Conservation (phyloP, 2,329 filamentous ascomycete species). For the Xylaria sp. region DNA sequence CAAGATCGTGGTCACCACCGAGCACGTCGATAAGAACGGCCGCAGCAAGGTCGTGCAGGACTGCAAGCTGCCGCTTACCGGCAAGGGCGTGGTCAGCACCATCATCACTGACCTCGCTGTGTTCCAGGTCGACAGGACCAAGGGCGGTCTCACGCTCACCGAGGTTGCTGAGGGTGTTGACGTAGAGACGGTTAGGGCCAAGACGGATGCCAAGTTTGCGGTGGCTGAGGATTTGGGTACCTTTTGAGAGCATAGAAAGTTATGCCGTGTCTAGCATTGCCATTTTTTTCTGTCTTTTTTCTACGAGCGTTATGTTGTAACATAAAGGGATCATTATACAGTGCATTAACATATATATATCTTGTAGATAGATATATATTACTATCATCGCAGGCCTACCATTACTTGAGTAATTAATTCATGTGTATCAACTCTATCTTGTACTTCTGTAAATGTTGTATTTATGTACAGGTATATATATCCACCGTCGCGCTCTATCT, state of each 20-base stretch:
- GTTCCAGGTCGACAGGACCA: constrained; percentile 72
- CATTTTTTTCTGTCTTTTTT: not conserved
- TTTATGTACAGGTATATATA: constrained; percentile 25
- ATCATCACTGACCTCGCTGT: constrained; percentile 81
- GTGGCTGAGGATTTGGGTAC: constrained; percentile 68
- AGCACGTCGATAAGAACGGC: constrained; percentile 76
- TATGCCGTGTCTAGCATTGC: not conserved
- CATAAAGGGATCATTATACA: not conserved
- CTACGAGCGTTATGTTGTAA: not conserved
- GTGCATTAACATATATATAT: not conserved
- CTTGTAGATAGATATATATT: constrained; percentile 6
- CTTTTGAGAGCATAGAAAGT: constrained; percentile 47
- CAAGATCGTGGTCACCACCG: constrained; percentile 77
- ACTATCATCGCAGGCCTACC: not conserved
- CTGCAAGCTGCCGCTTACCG: constrained; percentile 73
- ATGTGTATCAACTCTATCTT: not conserved
- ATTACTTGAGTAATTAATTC: not conserved
- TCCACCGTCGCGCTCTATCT: not conserved
- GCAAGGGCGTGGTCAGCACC: constrained; percentile 73
- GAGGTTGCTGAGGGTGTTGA: constrained; percentile 76
- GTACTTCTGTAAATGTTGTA: constrained; percentile 14
- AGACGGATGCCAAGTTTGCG: constrained; percentile 75
- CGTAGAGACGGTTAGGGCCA: constrained; percentile 74
- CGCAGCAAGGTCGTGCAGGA: constrained; percentile 73
- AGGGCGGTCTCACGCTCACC: constrained; percentile 73